Evolutionary conservation across 140 eudicot genomes (phyloP).

Genomic region (Flaveria floridana): DNA sequence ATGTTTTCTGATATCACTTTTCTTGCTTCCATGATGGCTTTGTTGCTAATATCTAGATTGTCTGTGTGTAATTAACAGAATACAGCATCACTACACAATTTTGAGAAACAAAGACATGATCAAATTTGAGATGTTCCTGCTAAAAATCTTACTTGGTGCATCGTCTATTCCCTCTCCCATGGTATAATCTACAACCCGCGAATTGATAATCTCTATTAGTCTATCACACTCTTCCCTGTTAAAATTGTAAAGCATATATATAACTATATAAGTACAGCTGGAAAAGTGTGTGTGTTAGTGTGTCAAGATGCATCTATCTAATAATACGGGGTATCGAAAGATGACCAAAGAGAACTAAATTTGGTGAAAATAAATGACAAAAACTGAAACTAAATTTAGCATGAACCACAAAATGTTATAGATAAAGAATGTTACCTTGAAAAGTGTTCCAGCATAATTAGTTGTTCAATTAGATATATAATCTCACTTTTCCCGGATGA

Average conservation of each 20-base stretch:
- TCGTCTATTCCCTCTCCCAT: constrained; percentile 33
- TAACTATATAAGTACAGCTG: constrained; percentile 27
- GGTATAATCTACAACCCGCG: constrained; percentile 57
- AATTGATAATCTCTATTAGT: constrained; percentile 56
- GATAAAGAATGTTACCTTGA: constrained; percentile 51
- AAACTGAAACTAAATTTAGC: neutral
- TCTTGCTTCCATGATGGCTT: constrained; percentile 75
- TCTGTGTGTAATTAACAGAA: constrained; percentile 37
- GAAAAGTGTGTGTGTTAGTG: neutral
- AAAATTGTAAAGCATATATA: constrained; percentile 11
- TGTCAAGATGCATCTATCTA: neutral
- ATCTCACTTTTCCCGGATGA: constrained; percentile 53
- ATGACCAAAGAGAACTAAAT: neutral
- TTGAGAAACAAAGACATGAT: neutral
- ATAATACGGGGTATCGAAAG: neutral
- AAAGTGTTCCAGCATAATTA: constrained; percentile 60
- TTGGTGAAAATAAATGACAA: neutral
- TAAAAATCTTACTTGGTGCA: constrained; percentile 31
- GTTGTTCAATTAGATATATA: constrained; percentile 59
- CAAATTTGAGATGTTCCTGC: neutral
- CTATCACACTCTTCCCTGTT: constrained; percentile 80
- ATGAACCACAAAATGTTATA: constrained; percentile 5
- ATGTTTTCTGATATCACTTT: constrained; percentile 64
- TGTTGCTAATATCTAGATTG: constrained; percentile 41
- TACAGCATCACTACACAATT: neutral